Evolutionary conservation across 805 yeast species (phyloP).

Genomic region (Wickerhamomyces chambardii): DNA sequence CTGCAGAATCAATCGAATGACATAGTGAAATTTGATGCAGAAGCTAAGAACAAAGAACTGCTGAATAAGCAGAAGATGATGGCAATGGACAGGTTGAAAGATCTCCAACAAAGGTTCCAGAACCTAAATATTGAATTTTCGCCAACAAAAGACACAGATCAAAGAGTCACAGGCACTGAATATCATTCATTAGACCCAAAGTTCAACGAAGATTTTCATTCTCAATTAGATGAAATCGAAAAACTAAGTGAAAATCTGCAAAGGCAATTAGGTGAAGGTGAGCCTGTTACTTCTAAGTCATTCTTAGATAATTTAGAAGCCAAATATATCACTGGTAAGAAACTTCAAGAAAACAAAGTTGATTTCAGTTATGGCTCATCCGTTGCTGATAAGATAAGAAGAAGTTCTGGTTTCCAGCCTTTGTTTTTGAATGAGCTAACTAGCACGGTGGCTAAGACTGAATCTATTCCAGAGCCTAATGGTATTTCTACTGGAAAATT

Average conservation of each 20-base stretch:
- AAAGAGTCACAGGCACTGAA: background rate
- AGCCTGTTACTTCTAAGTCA: conserved; percentile 10
- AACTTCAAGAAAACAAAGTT: conserved; percentile 13
- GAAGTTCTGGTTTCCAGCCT: conserved; percentile 30
- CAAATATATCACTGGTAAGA: conserved; percentile 36
- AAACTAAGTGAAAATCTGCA: conserved; percentile 13
- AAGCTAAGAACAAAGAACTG: conserved; percentile 41
- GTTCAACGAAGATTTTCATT: conserved; percentile 28
- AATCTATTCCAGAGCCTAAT: conserved; percentile 9
- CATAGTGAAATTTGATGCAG: conserved; percentile 54
- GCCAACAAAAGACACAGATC: conserved; percentile 10
- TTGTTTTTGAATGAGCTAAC: conserved; percentile 45
- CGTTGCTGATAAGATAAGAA: conserved; percentile 20
- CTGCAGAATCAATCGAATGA: conserved; percentile 72
- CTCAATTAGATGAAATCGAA: conserved; percentile 23
- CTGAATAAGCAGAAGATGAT: conserved; percentile 50
- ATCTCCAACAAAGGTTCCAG: conserved; percentile 57
- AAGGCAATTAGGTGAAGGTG: conserved; percentile 5
- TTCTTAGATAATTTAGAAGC: conserved; percentile 27
- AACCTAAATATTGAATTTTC: conserved; percentile 53
- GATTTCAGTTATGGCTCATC: conserved; percentile 11
- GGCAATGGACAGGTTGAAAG: conserved; percentile 65
- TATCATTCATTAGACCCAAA: conserved; percentile 24
- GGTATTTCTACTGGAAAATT: conserved; percentile 1
- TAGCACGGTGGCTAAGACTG: conserved; percentile 35